Evolutionary conservation across 192 early-diverging fungal genomes (phyloP).

Genomic region (Entomortierella chlamydospora): DNA sequence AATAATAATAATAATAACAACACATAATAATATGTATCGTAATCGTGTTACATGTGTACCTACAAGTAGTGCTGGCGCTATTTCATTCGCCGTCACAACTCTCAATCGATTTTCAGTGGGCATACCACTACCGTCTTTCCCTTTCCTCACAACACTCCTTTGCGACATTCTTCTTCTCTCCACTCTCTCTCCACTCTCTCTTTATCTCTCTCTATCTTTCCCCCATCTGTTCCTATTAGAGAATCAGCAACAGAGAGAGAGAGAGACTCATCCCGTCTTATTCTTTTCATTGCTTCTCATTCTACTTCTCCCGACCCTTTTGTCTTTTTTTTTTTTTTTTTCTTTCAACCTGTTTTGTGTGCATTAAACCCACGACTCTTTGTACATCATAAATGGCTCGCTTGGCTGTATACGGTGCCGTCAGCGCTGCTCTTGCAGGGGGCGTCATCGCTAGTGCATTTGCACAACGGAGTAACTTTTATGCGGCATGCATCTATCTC

Average conservation of each 20-base stretch:
- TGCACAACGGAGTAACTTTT: conserved; percentile 84
- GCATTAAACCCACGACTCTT: too few relatives aligned
- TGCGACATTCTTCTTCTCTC: too few relatives aligned
- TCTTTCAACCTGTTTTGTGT: too few relatives aligned
- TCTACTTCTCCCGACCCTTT: too few relatives aligned
- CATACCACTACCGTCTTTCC: neutral
- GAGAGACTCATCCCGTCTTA: too few relatives aligned
- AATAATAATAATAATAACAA: neutral
- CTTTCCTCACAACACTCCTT: neutral
- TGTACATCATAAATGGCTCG: conserved; percentile 61
- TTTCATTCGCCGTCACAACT: conserved; percentile 9
- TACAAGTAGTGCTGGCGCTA: neutral
- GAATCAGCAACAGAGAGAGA: too few relatives aligned
- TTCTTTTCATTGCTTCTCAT: too few relatives aligned
- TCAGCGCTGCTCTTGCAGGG: conserved; percentile 72
- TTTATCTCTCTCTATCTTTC: too few relatives aligned
- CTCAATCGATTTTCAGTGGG: neutral
- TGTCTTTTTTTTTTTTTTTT: too few relatives aligned
- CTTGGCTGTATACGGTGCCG: conserved; percentile 77
- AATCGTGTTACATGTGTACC: neutral
- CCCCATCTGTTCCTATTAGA: too few relatives aligned
- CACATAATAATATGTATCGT: neutral
- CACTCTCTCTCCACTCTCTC: too few relatives aligned
- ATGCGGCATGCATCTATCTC: conserved; percentile 90
- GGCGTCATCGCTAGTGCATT: conserved; percentile 75